Evolutionary conservation across 768 basidiomycete species (phyloP).

Genomic region (Pleurotus ostreatus): DNA sequence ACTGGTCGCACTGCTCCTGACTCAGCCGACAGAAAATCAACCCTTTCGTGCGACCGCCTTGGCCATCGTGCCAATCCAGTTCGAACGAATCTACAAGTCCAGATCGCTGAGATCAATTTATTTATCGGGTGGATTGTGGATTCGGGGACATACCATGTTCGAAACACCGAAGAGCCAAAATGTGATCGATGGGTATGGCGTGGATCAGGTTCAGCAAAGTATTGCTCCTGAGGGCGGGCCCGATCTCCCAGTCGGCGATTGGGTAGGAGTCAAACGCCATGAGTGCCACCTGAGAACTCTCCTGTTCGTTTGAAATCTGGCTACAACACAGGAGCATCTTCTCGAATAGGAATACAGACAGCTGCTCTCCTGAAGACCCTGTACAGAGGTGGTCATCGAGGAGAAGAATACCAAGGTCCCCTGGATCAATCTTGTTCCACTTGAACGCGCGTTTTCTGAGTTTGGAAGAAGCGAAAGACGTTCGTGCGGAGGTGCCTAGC

Average conservation of each 20-base stretch:
- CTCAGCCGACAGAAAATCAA: slow-evolving; percentile 12
- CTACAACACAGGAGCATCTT: slow-evolving; percentile 28
- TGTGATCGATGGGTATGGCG: slow-evolving; percentile 24
- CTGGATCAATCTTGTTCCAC: slow-evolving; percentile 22
- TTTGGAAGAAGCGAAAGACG: slow-evolving; percentile 22
- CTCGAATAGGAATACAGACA: slow-evolving; percentile 33
- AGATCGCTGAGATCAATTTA: background rate
- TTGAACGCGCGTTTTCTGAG: slow-evolving; percentile 24
- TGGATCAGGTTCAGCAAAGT: slow-evolving; percentile 24
- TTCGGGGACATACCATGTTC: slow-evolving; percentile 22
- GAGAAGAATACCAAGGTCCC: slow-evolving; percentile 26
- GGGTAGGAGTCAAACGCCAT: slow-evolving; percentile 22
- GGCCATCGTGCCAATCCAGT: slow-evolving; percentile 25
- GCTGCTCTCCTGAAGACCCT: slow-evolving; percentile 17
- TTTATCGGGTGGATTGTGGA: too few relatives aligned
- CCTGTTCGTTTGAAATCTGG: slow-evolving; percentile 16
- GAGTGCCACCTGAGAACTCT: slow-evolving; percentile 9
- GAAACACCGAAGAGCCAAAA: slow-evolving; percentile 23
- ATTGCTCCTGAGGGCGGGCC: slow-evolving; percentile 26
- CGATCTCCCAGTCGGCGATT: slow-evolving; percentile 33
- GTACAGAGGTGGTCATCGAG: slow-evolving; percentile 30
- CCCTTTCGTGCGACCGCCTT: slow-evolving; percentile 3
- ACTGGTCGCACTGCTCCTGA: slow-evolving; percentile 18
- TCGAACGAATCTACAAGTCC: slow-evolving; percentile 23
- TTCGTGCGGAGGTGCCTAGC: slow-evolving; percentile 32